Evolutionary conservation across 352 stramenopile species (phyloP).

Genomic region (Albugo laibachii): DNA sequence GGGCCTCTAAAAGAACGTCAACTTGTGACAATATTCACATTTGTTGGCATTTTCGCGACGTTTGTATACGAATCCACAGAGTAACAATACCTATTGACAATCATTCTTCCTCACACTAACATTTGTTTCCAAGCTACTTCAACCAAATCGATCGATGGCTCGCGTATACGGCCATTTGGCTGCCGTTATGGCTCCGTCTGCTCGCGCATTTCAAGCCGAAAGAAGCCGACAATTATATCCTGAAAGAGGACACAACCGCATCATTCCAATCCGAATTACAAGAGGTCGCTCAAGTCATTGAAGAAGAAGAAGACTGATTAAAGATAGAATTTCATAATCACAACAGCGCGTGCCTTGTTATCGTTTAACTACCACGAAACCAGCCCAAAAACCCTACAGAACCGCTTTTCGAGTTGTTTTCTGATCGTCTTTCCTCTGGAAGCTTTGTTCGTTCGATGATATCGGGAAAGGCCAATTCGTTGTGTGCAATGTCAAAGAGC

Average conservation of each 20-base stretch:
- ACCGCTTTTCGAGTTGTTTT: conserved; percentile 16
- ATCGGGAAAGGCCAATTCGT: conserved; percentile 60
- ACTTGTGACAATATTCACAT: conserved; percentile 41
- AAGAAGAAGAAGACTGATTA: too few species aligned
- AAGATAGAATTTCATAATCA: too few species aligned
- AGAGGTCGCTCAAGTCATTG: too few species aligned
- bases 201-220: conserved; percentile 36
- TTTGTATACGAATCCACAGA: conserved; percentile 48
- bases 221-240: too few species aligned
- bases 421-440: conserved; percentile 41
- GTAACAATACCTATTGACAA: conserved; percentile 6
- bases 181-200: conserved; percentile 58
- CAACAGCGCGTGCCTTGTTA: too few species aligned
- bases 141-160: conserved; percentile 39
- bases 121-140: conserved; percentile 26
- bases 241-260: too few species aligned
- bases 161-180: conserved; percentile 65
- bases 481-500: conserved; percentile 68
- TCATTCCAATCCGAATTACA: too few species aligned
- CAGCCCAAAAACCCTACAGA: conserved; percentile 46
- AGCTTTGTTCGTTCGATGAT: conserved; percentile 58
- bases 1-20: conserved; percentile 36
- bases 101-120: background rate
- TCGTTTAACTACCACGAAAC: conserved; percentile 24
- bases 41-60: conserved; percentile 42